Conservation (phyloP, 1,139 yeast genomes). For the Debaryomycetaceae sp. region DNA sequence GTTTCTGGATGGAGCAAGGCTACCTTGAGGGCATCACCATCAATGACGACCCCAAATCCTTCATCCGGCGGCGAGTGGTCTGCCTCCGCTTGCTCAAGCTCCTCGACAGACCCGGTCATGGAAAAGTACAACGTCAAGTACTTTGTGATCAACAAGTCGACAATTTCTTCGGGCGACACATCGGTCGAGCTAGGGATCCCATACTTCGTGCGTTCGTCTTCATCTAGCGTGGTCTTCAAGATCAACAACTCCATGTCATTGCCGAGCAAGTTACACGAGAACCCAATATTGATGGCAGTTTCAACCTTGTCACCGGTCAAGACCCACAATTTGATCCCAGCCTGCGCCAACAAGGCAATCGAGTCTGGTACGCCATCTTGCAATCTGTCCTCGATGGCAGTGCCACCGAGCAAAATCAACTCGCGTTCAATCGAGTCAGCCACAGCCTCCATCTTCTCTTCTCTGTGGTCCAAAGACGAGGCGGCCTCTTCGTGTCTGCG, state of each 20-base stretch:
- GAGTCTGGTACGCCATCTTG: slow-evolving; percentile 52
- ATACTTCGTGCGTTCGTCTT: slow-evolving; percentile 15
- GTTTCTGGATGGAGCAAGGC: slow-evolving; percentile 55
- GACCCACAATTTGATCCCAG: slow-evolving; percentile 51
- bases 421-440: slow-evolving; percentile 47
- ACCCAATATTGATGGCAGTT: slow-evolving; percentile 49
- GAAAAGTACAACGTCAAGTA: slow-evolving; percentile 61
- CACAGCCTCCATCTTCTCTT: slow-evolving; percentile 41
- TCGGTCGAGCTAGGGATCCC: slow-evolving; percentile 28
- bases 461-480: slow-evolving; percentile 39
- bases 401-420: slow-evolving; percentile 43
- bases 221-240: slow-evolving; percentile 34
- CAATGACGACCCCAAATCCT: slow-evolving; percentile 78
- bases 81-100: slow-evolving; percentile 54
- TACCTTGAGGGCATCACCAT: slow-evolving; percentile 84
- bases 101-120: slow-evolving; percentile 58
- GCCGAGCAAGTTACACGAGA: slow-evolving; percentile 47
- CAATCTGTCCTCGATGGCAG: slow-evolving; percentile 48
- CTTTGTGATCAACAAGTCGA: slow-evolving; percentile 53
- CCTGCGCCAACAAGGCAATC: slow-evolving; percentile 38
- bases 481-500: slow-evolving; percentile 39
- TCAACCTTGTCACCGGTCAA: slow-evolving; percentile 50
- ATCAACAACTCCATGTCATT: slow-evolving; percentile 44
- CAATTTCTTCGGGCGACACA: slow-evolving; percentile 26
- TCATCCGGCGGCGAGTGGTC: slow-evolving; percentile 80